Conservation (phyloP, 768 basidiomycete species). For the Trametes cingulata region DNA sequence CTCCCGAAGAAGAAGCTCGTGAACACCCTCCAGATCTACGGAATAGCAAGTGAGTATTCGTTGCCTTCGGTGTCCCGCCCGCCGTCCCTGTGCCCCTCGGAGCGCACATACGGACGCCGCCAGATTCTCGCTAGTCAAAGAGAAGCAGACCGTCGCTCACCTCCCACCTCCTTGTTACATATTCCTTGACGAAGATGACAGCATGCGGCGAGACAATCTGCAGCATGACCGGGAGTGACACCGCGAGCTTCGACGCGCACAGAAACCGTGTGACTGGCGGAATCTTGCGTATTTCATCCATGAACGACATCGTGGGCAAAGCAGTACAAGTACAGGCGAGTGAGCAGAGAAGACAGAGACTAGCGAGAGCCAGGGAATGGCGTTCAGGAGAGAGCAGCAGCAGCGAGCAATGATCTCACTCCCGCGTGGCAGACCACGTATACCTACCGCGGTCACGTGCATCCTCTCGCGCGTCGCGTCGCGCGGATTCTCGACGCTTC, state of each 20-base stretch:
- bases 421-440: conserved; percentile 18
- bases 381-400: not conserved
- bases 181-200: conserved; percentile 51
- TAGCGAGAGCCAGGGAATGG: not conserved
- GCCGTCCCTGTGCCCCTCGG: too few species aligned
- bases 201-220: conserved; percentile 53
- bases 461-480: conserved; percentile 12
- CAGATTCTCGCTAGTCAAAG: not conserved
- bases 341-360: not conserved
- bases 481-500: conserved; percentile 15
- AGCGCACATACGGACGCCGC: not conserved
- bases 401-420: not conserved
- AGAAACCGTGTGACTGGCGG: conserved; percentile 81
- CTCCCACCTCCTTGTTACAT: conserved; percentile 53
- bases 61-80: too few species aligned
- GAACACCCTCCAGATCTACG: conserved; percentile 70
- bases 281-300: conserved; percentile 70
- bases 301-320: conserved; percentile 28
- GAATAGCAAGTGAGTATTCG: not conserved
- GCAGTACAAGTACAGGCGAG: conserved; percentile 1
- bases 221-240: conserved; percentile 60
- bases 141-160: conserved; percentile 41
- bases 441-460: conserved; percentile 21
- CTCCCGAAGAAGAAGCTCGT: conserved; percentile 77
- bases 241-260: conserved; percentile 56